Conservation (phyloP, 257 asterid species). For the Marsdenia floribunda region DNA sequence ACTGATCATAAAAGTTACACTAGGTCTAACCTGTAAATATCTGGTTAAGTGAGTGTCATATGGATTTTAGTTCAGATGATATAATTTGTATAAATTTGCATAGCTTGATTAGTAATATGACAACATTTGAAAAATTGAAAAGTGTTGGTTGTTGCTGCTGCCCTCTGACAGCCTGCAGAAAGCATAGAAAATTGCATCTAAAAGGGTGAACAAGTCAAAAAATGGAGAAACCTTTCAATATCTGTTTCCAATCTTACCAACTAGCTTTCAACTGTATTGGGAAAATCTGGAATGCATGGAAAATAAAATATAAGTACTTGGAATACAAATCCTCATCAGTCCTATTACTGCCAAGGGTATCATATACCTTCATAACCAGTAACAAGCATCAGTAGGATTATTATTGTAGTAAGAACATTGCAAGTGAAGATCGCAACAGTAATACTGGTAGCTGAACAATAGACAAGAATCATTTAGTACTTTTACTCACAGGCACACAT, state of each 20-base stretch:
- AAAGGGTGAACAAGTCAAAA: too few relatives aligned
- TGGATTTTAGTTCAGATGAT: background rate
- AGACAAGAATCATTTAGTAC: conserved; percentile 7
- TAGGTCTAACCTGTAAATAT: conserved; percentile 80
- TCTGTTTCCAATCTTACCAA: background rate
- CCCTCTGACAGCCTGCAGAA: too few relatives aligned
- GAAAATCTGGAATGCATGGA: background rate
- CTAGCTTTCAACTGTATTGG: background rate
- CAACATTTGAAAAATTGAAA: background rate
- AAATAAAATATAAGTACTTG: conserved; percentile 38
- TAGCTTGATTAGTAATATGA: background rate
- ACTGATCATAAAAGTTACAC: conserved; percentile 93
- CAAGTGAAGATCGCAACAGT: conserved; percentile 6
- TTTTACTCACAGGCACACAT: conserved; percentile 94
- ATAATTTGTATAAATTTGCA: background rate
- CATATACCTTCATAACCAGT: conserved; percentile 68
- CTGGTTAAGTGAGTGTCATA: conserved; percentile 14
- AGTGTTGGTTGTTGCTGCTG: too few relatives aligned
- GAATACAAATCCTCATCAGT: conserved; percentile 65
- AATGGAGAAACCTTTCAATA: too few relatives aligned
- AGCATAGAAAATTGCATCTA: too few relatives aligned
- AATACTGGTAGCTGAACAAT: background rate
- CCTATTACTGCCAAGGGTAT: conserved; percentile 80
- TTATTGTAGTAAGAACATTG: background rate
- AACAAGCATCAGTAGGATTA: conserved; percentile 24